These are phyloP conservation scores for Royoungia palumana DNA, from an alignment of 768 basidiomycete species.

Conservation along the genomic window DNA sequence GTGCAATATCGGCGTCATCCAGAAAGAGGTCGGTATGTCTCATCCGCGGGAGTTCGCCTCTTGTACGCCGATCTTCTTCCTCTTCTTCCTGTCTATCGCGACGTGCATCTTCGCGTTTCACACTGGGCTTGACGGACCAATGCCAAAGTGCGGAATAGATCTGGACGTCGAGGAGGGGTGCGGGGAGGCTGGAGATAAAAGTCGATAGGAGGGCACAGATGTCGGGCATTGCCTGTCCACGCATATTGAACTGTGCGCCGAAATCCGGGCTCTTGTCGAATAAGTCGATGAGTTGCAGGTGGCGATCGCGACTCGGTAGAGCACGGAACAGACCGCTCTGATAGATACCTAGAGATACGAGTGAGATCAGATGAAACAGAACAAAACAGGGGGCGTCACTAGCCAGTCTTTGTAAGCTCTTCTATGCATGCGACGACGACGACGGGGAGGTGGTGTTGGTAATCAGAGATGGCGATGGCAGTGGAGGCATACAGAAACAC, in stretches of 20 bases:
- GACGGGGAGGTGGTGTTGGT: slow-evolving; percentile 36
- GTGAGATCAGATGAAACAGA: neutral
- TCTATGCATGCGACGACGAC: slow-evolving; percentile 43
- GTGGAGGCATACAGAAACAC: slow-evolving; percentile 32
- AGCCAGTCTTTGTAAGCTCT: slow-evolving; percentile 45
- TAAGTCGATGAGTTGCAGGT: slow-evolving; percentile 36
- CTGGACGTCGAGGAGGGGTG: slow-evolving; percentile 41
- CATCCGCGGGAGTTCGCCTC: slow-evolving; percentile 25
- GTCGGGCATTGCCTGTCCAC: slow-evolving; percentile 39
- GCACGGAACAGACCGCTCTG: slow-evolving; percentile 42
- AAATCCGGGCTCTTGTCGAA: slow-evolving; percentile 34
- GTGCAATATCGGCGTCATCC: slow-evolving; percentile 16
- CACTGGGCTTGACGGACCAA: slow-evolving; percentile 43
- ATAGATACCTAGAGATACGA: slow-evolving; percentile 36
- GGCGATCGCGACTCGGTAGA: slow-evolving; percentile 38
- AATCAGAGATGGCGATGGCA: slow-evolving; percentile 34
- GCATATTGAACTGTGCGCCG: slow-evolving; percentile 26
- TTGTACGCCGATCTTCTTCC: slow-evolving; percentile 30
- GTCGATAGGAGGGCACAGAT: slow-evolving; percentile 45
- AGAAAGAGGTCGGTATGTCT: slow-evolving; percentile 13
- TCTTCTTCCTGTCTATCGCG: slow-evolving; percentile 29
- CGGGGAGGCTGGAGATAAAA: slow-evolving; percentile 46
- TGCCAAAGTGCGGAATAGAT: slow-evolving; percentile 43
- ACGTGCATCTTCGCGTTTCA: slow-evolving; percentile 32
- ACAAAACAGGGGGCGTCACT: neutral